phyloP scores from a whole-genome alignment of 768 basidiomycete species.

The Suillus americanus region DNA sequence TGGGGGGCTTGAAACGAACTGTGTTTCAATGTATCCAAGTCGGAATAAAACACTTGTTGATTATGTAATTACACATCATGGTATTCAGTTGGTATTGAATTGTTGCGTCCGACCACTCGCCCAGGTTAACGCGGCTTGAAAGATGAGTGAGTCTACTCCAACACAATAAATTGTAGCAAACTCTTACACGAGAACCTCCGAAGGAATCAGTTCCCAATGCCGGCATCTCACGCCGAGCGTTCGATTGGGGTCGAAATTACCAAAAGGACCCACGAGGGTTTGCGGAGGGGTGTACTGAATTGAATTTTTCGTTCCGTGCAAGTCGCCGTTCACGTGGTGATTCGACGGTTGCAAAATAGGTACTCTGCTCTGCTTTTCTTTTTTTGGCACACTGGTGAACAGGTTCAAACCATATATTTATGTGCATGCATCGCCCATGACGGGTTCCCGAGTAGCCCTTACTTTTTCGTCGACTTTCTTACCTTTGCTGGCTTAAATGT shows the following conservation, averaged over 20 bases:
- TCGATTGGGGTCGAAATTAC: neutral
- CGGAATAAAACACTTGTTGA: too few relatives aligned
- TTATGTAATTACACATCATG: neutral
- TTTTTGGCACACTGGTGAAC: neutral
- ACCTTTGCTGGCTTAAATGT: neutral
- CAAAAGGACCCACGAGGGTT: constrained; percentile 1
- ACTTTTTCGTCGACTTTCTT: neutral
- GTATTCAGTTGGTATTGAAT: too few relatives aligned
- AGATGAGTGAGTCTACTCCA: neutral
- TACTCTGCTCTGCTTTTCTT: neutral
- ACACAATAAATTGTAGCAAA: neutral
- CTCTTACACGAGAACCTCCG: neutral
- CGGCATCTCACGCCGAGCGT: neutral
- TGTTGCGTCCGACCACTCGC: neutral
- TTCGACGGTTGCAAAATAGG: neutral
- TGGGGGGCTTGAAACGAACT: neutral
- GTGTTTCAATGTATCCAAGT: neutral
- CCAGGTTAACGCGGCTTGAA: neutral
- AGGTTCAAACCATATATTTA: neutral
- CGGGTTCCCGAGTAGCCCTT: neutral
- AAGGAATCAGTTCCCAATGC: neutral
- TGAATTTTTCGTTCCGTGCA: constrained; percentile 1
- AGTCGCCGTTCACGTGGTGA: constrained; percentile 3
- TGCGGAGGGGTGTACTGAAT: neutral
- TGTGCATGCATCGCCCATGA: neutral